Conservation (phyloP, 2,329 filamentous ascomycete genomes). For the Colletotrichum abscissum region DNA sequence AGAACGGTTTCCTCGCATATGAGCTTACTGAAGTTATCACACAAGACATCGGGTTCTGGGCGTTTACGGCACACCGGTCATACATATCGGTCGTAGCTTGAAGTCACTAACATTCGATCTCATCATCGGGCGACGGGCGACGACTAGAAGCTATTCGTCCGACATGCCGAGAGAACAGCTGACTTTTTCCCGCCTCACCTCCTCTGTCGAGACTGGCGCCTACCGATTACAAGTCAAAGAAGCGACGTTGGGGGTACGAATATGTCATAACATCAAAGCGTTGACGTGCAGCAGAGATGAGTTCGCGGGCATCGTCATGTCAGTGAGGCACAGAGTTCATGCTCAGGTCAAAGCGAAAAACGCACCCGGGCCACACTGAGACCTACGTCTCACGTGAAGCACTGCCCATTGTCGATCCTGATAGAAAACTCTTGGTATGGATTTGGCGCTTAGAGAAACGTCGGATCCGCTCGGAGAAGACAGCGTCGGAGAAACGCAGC, state of each 20-base stretch:
- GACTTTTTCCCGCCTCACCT: background rate
- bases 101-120: background rate
- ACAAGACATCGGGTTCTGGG: background rate
- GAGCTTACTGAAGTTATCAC: background rate
- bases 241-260: background rate
- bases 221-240: background rate
- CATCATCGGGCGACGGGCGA: background rate
- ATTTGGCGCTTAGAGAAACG: background rate
- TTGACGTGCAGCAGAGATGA: background rate
- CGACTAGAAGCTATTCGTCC: background rate
- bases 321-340: background rate
- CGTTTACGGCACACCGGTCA: background rate
- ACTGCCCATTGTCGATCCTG: conserved; percentile 17
- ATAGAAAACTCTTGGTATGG: background rate
- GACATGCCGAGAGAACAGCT: background rate
- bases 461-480: background rate
- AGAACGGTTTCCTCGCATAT: background rate
- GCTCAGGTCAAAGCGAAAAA: background rate
- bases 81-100: background rate
- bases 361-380: background rate
- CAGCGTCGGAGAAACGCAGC: background rate
- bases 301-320: background rate
- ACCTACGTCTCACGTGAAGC: conserved; percentile 14
- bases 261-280: conserved; percentile 16
- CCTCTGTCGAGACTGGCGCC: background rate